Evolutionary conservation across 2,329 filamentous ascomycete species (phyloP).

Genomic region (Hypoxylon sp.): DNA sequence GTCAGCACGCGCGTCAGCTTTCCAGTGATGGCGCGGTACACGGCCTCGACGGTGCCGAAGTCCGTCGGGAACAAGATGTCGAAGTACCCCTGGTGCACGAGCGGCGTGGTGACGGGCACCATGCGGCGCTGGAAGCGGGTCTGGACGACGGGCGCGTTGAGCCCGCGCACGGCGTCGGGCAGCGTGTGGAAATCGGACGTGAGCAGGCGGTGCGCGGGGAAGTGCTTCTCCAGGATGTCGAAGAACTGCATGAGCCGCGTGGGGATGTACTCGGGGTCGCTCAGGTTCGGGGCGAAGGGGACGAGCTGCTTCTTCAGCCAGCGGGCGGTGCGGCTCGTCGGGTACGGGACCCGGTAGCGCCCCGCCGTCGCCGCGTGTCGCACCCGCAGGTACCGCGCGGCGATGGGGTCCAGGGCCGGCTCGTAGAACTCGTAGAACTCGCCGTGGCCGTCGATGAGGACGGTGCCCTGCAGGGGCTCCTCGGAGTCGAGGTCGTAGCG

Average conservation of each 20-base stretch:
- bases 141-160: constrained; percentile 96
- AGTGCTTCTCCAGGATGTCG: constrained; percentile 87
- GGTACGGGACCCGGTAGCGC: constrained; percentile 74
- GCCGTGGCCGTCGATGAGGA: constrained; percentile 85
- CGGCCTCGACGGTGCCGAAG: constrained; percentile 89
- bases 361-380: constrained; percentile 80
- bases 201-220: constrained; percentile 89
- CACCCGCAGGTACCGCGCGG: constrained; percentile 85
- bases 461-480: constrained; percentile 86
- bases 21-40: constrained; percentile 93
- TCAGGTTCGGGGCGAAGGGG: constrained; percentile 83
- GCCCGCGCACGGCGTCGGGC: constrained; percentile 83
- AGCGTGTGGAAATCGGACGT: constrained; percentile 92
- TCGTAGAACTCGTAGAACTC: constrained; percentile 97
- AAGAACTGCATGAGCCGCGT: constrained; percentile 98
- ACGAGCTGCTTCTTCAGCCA: constrained; percentile 71
- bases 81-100: constrained; percentile 98
- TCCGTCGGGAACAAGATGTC: constrained; percentile 99
- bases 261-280: constrained; percentile 90
- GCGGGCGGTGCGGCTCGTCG: constrained; percentile 66
- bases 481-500: constrained; percentile 90
- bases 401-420: constrained; percentile 83
- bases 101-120: constrained; percentile 89
- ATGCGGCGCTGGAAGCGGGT: constrained; percentile 90
- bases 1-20: constrained; percentile 87